Conservation (phyloP, 495 filamentous ascomycete genomes). For the Evansstolkia leycettana region DNA sequence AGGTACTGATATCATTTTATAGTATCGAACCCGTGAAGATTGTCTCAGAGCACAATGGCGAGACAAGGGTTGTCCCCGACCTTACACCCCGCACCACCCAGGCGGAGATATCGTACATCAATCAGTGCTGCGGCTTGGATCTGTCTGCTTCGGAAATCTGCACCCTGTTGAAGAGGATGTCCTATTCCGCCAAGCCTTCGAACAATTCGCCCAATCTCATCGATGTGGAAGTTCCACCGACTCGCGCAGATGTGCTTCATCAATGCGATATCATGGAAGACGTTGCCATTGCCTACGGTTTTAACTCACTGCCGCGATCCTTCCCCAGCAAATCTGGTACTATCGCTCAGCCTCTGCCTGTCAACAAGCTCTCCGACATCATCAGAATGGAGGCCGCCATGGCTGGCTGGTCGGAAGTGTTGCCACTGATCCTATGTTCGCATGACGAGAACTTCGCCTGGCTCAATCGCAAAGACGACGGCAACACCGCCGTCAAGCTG, state of each 20-base stretch:
- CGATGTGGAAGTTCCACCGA: slow-evolving; percentile 73
- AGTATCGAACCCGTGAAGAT: slow-evolving; percentile 84
- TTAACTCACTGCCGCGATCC: slow-evolving; percentile 79
- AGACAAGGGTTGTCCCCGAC: slow-evolving; percentile 69
- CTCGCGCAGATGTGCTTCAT: slow-evolving; percentile 88
- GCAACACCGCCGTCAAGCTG: slow-evolving; percentile 71
- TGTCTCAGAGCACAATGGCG: slow-evolving; percentile 77
- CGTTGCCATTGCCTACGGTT: slow-evolving; percentile 88
- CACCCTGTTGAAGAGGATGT: slow-evolving; percentile 74
- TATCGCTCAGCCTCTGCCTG: slow-evolving; percentile 71
- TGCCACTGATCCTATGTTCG: slow-evolving; percentile 94
- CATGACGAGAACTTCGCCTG: slow-evolving; percentile 98
- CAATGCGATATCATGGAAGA: slow-evolving; percentile 99
- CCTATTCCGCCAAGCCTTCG: slow-evolving; percentile 63
- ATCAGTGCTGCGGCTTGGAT: slow-evolving; percentile 73
- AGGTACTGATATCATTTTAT: slow-evolving; percentile 1
- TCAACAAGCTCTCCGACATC: slow-evolving; percentile 93
- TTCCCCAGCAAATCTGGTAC: slow-evolving; percentile 76
- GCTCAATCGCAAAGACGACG: slow-evolving; percentile 86
- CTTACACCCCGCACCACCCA: slow-evolving; percentile 60
- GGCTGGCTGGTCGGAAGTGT: slow-evolving; percentile 91
- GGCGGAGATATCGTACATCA: slow-evolving; percentile 84
- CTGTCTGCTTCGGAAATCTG: slow-evolving; percentile 61
- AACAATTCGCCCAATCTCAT: slow-evolving; percentile 48
- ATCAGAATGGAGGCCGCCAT: slow-evolving; percentile 82